A percentile compares a stretch with the other conserved stretches of the same genome.
phyloP scores from a whole-genome alignment of 2,329 filamentous ascomycete species.

The Microdochium nivale region DNA sequence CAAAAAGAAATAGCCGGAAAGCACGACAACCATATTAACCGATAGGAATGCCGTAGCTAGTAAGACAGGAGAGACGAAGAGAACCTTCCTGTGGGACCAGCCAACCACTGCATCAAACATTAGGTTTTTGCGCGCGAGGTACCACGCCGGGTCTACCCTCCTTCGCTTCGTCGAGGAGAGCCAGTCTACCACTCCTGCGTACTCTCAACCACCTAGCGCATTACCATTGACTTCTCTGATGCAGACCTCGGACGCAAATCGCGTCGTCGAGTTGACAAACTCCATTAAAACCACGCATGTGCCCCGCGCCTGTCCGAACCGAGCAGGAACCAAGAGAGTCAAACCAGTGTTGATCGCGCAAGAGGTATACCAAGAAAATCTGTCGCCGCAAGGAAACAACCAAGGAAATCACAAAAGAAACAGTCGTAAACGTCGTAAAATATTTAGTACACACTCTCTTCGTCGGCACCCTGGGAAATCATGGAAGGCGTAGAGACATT shows the following conservation, averaged over 20 bases:
- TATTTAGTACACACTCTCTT: conserved; percentile 62
- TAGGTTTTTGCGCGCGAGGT: conserved; percentile 19
- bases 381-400: conserved; percentile 17
- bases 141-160: conserved; percentile 10
- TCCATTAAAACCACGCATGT: conserved; percentile 17
- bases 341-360: conserved; percentile 15
- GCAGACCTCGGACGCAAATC: conserved; percentile 24
- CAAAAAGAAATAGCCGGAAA: conserved; percentile 15
- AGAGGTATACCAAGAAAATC: conserved; percentile 36
- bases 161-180: conserved; percentile 18
- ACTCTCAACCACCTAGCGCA: conserved; percentile 9
- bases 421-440: conserved; percentile 41
- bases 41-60: conserved; percentile 35
- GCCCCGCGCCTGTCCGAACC: conserved; percentile 19
- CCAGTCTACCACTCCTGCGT: conserved; percentile 18
- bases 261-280: conserved; percentile 8
- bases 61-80: conserved; percentile 36
- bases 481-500: conserved; percentile 63
- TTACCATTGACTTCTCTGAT: conserved; percentile 23
- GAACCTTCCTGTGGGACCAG: conserved; percentile 25
- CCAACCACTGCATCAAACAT: conserved; percentile 27
- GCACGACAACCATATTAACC: conserved; percentile 26
- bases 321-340: conserved; percentile 17
- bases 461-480: conserved; percentile 62
- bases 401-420: conserved; percentile 32